Evolutionary conservation across 306 rosid species (phyloP), one percentile per base, ranked within the genome.

Genomic region (Prosopis cineraria): DNA sequence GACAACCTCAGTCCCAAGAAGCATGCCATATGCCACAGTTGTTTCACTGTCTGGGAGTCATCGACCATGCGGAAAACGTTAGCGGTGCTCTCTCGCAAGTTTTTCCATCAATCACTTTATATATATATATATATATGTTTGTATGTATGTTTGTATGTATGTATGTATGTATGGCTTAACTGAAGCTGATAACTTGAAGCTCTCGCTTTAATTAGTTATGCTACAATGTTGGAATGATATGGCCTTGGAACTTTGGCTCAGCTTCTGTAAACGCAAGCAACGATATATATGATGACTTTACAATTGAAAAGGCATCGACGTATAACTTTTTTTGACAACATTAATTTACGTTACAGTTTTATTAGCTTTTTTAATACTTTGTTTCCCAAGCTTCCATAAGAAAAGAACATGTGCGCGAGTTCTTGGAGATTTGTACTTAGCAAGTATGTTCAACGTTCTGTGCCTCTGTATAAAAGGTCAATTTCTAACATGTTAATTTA

Each of bases 241-340:
- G 47, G 47, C 16, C 47, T 41, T 41, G 47, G 47, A 41, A 41
- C 47, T 11, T 10, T 41, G 13, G 10, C 10, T 41, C 16, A 11
- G 16, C 47, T 10, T 41, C 47, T 41, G 47, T 11, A 11, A 39
- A 39, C 9, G 9, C 9, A 39, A 39, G 43, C 52, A 41, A 19
- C 41, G 43, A n/a, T n/a, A n/a, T n/a, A 41, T 20, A 22, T 16
- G 70, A 74, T 44, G 58, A 7, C 72, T 44, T 59, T 16, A 58
- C 63, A 75, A 31, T 75, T 75, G 30, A 29, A 34, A 74, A 75
- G 17, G 24, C 10, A 50, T 8, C 24, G 7, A 48, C 24, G 0
- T 45, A n/a, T n/a, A n/a, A 44, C 66, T 72, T 82, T 71, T 72
- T 82, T 71, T 66, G 72, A 74, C 3, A 34, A 72, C 85, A 77